phyloP scores from a whole-genome alignment of 2,329 filamentous ascomycete species.

The Diaporthe helianthi region DNA sequence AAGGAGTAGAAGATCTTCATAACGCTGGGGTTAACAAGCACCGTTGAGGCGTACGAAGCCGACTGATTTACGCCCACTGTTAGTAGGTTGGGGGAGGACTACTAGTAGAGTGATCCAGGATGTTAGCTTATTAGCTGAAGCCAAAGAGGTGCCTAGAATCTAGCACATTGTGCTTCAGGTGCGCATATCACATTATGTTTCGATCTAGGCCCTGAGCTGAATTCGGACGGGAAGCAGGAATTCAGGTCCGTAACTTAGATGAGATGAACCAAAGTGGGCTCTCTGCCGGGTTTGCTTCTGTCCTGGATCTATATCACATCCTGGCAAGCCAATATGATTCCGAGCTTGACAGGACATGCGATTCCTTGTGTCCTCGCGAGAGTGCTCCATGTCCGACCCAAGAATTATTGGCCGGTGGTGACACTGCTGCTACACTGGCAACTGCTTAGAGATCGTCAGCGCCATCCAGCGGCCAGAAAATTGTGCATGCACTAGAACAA shows the following conservation, averaged over 20 bases:
- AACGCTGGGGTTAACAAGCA: background rate
- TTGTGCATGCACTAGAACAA: background rate
- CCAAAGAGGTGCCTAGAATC: too few species aligned
- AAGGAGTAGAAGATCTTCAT: constrained; percentile 15
- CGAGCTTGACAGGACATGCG: background rate
- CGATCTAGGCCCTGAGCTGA: background rate
- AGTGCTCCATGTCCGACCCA: too few species aligned
- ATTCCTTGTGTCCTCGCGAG: background rate
- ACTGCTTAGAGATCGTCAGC: background rate
- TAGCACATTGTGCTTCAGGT: background rate
- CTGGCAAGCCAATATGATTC: background rate
- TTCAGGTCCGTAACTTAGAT: background rate
- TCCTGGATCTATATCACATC: background rate
- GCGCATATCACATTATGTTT: background rate
- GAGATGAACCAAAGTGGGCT: background rate
- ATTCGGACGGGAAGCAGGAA: background rate
- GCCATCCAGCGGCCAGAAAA: background rate
- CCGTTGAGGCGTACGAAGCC: too few species aligned
- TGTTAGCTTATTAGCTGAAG: too few species aligned
- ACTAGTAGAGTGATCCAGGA: too few species aligned
- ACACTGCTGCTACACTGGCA: too few species aligned
- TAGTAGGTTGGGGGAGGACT: background rate
- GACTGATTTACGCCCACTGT: background rate
- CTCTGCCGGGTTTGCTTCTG: too few species aligned
- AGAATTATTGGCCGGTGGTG: too few species aligned